Evolutionary conservation across 1,139 yeast genomes (phyloP).

Genomic region (Saccharomyces hybrid): DNA sequence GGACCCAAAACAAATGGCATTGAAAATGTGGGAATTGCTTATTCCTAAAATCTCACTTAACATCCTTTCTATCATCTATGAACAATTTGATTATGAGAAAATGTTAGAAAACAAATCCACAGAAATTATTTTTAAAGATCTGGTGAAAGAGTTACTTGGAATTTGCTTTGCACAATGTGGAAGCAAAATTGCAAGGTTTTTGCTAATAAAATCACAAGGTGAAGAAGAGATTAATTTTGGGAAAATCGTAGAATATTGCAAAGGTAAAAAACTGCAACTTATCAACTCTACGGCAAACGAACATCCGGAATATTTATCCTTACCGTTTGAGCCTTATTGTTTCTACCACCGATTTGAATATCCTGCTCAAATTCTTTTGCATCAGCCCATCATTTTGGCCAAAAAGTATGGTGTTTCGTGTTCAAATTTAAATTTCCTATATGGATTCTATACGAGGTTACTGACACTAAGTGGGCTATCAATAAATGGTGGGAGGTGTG

Average conservation of each 20-base stretch:
- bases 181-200: slow-evolving; percentile 9
- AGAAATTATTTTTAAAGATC: slow-evolving; percentile 16
- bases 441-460: slow-evolving; percentile 23
- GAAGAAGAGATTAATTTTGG: slow-evolving; percentile 11
- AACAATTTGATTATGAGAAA: slow-evolving; percentile 22
- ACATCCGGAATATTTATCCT: slow-evolving; percentile 23
- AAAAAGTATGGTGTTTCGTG: slow-evolving; percentile 14
- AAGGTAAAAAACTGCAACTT: slow-evolving; percentile 15
- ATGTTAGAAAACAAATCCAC: slow-evolving; percentile 17
- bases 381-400: slow-evolving; percentile 22
- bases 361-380: slow-evolving; percentile 23
- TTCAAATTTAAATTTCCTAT: slow-evolving; percentile 22
- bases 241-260: slow-evolving; percentile 15
- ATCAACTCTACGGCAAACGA: slow-evolving; percentile 19
- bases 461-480: slow-evolving; percentile 23
- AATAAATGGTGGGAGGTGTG: slow-evolving; percentile 17
- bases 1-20: slow-evolving; percentile 17
- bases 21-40: slow-evolving; percentile 21
- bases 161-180: slow-evolving; percentile 21
- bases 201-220: neutral
- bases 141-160: slow-evolving; percentile 19
- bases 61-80: slow-evolving; percentile 23
- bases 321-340: slow-evolving; percentile 28
- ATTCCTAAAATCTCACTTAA: slow-evolving; percentile 24
- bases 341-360: slow-evolving; percentile 26